These are phyloP conservation scores for Botrytis tulipae DNA, from an alignment of 2,329 filamentous ascomycete species.

Conservation along the genomic window DNA sequence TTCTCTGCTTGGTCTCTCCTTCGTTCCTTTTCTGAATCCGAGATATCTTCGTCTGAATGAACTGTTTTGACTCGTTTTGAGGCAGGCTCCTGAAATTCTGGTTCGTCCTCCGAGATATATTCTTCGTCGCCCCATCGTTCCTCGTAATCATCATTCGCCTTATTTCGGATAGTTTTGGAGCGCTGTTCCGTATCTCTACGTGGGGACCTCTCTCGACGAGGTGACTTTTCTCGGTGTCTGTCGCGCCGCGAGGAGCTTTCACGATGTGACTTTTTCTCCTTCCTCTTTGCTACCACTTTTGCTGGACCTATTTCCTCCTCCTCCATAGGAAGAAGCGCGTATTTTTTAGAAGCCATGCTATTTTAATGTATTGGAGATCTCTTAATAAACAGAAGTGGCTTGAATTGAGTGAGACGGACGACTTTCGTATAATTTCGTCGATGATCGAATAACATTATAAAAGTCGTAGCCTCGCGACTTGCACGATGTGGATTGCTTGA, in stretches of 20 bases:
- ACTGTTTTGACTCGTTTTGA: slow-evolving; percentile 67
- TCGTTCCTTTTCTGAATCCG: slow-evolving; percentile 60
- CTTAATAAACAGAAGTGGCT: too few relatives aligned
- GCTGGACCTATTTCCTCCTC: slow-evolving; percentile 58
- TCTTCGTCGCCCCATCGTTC: slow-evolving; percentile 84
- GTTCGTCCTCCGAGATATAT: slow-evolving; percentile 49
- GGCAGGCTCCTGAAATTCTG: slow-evolving; percentile 66
- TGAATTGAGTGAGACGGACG: background rate
- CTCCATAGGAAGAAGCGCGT: slow-evolving; percentile 67
- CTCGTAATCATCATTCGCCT: slow-evolving; percentile 59
- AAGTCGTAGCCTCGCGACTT: slow-evolving; percentile 9
- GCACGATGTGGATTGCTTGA: slow-evolving; percentile 3
- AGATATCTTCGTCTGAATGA: slow-evolving; percentile 56
- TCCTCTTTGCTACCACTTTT: slow-evolving; percentile 51
- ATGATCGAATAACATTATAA: background rate
- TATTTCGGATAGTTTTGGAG: slow-evolving; percentile 51
- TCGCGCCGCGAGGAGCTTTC: slow-evolving; percentile 41
- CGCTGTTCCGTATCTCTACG: slow-evolving; percentile 43
- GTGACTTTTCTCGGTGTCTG: slow-evolving; percentile 33
- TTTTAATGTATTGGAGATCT: too few relatives aligned
- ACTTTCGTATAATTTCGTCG: background rate
- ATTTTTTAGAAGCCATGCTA: slow-evolving; percentile 53
- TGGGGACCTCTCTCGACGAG: slow-evolving; percentile 36
- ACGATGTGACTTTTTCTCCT: slow-evolving; percentile 40
- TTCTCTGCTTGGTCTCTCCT: slow-evolving; percentile 70